Conservation (phyloP, 164 flowering plant species). For the Liquidambar formosana region DNA sequence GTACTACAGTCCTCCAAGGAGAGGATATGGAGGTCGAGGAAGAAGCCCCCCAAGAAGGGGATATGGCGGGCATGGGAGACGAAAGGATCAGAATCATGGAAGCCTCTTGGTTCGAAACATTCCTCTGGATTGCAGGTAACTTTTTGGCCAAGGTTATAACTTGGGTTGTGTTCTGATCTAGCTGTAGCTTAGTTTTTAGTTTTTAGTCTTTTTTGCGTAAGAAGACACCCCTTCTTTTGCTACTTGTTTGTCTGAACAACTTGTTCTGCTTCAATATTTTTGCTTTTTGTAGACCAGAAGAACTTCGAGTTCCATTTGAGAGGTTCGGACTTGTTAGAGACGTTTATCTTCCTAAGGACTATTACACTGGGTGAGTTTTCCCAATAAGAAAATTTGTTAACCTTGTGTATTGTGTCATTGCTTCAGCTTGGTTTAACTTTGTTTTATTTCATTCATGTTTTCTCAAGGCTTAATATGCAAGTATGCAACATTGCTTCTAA, state of each 20-base stretch:
- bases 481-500: too few species aligned
- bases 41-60: slow-evolving; percentile 68
- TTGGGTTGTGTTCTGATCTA: background rate
- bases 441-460: too few species aligned
- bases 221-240: too few species aligned
- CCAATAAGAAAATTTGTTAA: background rate
- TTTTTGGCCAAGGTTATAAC: background rate
- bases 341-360: slow-evolving; percentile 80
- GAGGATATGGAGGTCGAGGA: slow-evolving; percentile 64
- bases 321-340: slow-evolving; percentile 82
- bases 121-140: slow-evolving; percentile 78
- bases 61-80: slow-evolving; percentile 67
- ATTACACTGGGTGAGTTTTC: slow-evolving; percentile 73
- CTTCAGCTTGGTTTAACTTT: too few species aligned
- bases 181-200: background rate
- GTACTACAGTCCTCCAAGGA: slow-evolving; percentile 64
- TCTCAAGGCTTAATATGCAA: too few species aligned
- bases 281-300: slow-evolving; percentile 61
- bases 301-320: slow-evolving; percentile 77
- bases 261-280: background rate
- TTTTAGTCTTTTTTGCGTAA: background rate
- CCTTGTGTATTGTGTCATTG: too few species aligned
- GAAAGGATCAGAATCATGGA: slow-evolving; percentile 62
- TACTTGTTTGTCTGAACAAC: too few species aligned
- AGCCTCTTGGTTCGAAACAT: slow-evolving; percentile 83